Conservation (phyloP, 768 basidiomycete species). For the Boletus coccyginus region DNA sequence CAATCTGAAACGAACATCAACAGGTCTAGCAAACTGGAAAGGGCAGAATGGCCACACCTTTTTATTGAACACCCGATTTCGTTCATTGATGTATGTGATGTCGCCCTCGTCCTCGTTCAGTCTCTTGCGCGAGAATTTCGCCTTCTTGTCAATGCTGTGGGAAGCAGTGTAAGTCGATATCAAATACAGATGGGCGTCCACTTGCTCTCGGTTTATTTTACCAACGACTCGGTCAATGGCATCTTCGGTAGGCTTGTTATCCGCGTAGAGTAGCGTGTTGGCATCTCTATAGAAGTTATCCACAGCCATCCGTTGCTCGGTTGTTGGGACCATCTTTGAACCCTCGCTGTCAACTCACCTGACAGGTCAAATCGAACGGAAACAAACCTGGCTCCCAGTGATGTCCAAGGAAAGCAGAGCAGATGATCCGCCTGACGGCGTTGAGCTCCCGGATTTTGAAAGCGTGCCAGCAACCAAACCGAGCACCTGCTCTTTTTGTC, state of each 20-base stretch:
- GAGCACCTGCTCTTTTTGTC: constrained; percentile 83
- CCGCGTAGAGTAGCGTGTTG: constrained; percentile 89
- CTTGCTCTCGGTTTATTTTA: constrained; percentile 93
- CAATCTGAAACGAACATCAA: constrained; percentile 53
- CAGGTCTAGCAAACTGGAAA: background rate
- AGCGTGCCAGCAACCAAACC: constrained; percentile 73
- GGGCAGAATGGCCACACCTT: constrained; percentile 51
- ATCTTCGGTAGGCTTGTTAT: constrained; percentile 93
- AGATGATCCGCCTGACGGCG: constrained; percentile 31
- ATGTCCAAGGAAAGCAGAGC: constrained; percentile 52
- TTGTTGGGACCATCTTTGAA: constrained; percentile 48
- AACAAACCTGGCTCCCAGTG: constrained; percentile 39
- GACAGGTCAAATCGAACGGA: constrained; percentile 3
- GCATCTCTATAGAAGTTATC: constrained; percentile 92
- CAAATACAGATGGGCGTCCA: constrained; percentile 14
- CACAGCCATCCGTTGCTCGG: constrained; percentile 62
- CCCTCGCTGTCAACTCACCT: constrained; percentile 8
- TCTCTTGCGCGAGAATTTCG: constrained; percentile 85
- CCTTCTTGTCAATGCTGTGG: constrained; percentile 80
- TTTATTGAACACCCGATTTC: constrained; percentile 97
- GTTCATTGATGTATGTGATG: constrained; percentile 99
- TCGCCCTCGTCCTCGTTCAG: constrained; percentile 93
- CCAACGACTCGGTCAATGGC: constrained; percentile 89
- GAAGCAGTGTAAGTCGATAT: background rate
- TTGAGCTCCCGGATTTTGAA: constrained; percentile 35